Conservation (phyloP, 2,329 filamentous ascomycete species). For the Dactylellina parvicollis region DNA sequence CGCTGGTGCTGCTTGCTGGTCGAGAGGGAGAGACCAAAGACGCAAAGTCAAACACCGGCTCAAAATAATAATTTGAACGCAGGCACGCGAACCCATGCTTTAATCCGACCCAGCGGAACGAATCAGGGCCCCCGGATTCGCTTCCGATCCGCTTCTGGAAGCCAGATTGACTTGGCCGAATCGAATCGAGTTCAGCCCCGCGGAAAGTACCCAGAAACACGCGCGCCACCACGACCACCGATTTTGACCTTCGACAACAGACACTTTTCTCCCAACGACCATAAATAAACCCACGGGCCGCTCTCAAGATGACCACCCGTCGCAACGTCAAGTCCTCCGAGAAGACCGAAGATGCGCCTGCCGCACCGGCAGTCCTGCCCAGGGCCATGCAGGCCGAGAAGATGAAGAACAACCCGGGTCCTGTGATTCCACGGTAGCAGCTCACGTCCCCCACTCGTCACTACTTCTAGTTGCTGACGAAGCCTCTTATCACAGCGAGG, state of each 20-base stretch:
- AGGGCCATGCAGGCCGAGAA: conserved; percentile 61
- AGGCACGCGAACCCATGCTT: conserved; percentile 38
- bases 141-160: conserved; percentile 8
- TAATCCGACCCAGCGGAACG: neutral
- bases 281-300: neutral
- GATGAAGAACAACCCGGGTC: conserved; percentile 69
- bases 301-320: conserved; percentile 72
- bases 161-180: conserved; percentile 1
- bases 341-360: conserved; percentile 73
- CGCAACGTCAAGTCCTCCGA: conserved; percentile 71
- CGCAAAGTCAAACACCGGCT: conserved; percentile 11
- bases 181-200: neutral
- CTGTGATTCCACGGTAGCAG: conserved; percentile 77
- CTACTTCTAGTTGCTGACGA: neutral
- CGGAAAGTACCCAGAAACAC: too few relatives aligned
- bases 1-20: too few relatives aligned
- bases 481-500: conserved; percentile 67
- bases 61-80: conserved; percentile 16
- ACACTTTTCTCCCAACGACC: neutral
- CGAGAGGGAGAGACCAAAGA: conserved; percentile 15
- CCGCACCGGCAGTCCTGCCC: conserved; percentile 62
- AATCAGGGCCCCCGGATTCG: conserved; percentile 6
- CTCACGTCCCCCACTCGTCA: conserved; percentile 63
- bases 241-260: neutral
- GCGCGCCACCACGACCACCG: too few relatives aligned